These are phyloP conservation scores for Kondoa malvinella DNA, from an alignment of 768 basidiomycete genomes.

Conservation along the genomic window DNA sequence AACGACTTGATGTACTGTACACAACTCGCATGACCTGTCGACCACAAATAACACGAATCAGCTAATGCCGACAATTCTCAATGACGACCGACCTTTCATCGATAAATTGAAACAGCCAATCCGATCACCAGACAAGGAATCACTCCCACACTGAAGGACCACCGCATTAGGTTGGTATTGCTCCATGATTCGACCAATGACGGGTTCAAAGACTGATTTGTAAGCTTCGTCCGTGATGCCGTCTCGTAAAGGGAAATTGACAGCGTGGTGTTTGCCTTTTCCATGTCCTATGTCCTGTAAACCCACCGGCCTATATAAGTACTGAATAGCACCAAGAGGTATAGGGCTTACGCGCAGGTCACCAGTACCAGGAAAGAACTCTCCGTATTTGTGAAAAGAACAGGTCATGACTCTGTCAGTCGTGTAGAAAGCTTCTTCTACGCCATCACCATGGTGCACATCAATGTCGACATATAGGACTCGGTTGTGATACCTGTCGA, in stretches of 20 bases:
- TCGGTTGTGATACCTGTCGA: conserved; percentile 65
- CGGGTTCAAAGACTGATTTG: conserved; percentile 85
- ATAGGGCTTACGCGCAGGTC: conserved; percentile 55
- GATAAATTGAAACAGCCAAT: conserved; percentile 89
- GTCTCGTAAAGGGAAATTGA: conserved; percentile 88
- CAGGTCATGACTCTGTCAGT: conserved; percentile 98
- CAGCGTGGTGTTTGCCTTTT: conserved; percentile 82
- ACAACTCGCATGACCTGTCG: conserved; percentile 84
- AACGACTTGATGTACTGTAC: conserved; percentile 95
- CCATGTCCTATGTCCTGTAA: conserved; percentile 71
- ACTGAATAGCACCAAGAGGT: conserved; percentile 11
- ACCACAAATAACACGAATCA: neutral
- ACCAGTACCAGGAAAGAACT: conserved; percentile 98
- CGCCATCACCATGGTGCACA: conserved; percentile 96
- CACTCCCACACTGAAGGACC: conserved; percentile 92
- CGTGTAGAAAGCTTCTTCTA: conserved; percentile 98
- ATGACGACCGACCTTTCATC: conserved; percentile 51
- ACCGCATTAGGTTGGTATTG: conserved; percentile 86
- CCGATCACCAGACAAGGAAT: conserved; percentile 90
- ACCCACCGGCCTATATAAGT: conserved; percentile 9
- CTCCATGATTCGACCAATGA: conserved; percentile 83
- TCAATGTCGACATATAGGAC: conserved; percentile 98
- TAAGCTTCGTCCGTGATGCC: conserved; percentile 92
- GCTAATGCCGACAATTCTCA: neutral
- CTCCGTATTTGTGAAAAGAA: conserved; percentile 97